Percentiles rank a stretch among this genome's conserved stretches.
Conservation (phyloP, 495 filamentous ascomycete species). For the Chaetomium cochliodes region DNA sequence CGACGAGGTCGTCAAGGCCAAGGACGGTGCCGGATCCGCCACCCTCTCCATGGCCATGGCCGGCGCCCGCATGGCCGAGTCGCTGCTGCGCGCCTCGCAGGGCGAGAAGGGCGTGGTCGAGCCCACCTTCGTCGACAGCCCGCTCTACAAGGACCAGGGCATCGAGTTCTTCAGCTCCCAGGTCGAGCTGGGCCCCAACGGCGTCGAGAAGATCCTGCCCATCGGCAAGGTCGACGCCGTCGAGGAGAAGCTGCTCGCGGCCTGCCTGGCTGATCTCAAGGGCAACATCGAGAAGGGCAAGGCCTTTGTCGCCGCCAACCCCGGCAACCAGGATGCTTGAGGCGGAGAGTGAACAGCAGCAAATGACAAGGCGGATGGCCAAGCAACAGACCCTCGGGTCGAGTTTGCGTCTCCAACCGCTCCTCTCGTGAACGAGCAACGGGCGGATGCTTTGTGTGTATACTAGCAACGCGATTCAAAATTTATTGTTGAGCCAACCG, state of each 20-base stretch:
- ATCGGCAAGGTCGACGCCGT: constrained; percentile 77
- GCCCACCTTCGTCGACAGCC: constrained; percentile 95
- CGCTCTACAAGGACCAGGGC: constrained; percentile 95
- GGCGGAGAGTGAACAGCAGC: no score
- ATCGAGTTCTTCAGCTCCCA: constrained; percentile 91
- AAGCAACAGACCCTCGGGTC: no score
- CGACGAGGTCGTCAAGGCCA: constrained; percentile 99
- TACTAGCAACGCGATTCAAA: constrained; percentile 4
- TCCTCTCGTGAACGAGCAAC: neutral
- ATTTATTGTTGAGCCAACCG: neutral
- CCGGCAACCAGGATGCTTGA: constrained; percentile 49
- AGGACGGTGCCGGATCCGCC: constrained; percentile 96
- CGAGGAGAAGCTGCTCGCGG: constrained; percentile 88
- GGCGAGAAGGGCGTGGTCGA: constrained; percentile 94
- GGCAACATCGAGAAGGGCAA: constrained; percentile 65
- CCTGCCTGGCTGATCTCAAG: constrained; percentile 80
- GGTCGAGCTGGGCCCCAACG: constrained; percentile 93
- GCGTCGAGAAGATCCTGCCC: constrained; percentile 86
- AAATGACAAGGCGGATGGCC: neutral
- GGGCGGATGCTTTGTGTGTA: constrained; percentile 3
- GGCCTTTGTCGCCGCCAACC: constrained; percentile 53
- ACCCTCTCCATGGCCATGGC: constrained; percentile 99
- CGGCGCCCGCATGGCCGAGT: constrained; percentile 95
- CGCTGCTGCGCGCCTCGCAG: constrained; percentile 84
- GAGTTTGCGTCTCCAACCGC: neutral